phyloP scores from a whole-genome alignment of 176 grass and related monocot genomes.

The Otatea glauca region DNA sequence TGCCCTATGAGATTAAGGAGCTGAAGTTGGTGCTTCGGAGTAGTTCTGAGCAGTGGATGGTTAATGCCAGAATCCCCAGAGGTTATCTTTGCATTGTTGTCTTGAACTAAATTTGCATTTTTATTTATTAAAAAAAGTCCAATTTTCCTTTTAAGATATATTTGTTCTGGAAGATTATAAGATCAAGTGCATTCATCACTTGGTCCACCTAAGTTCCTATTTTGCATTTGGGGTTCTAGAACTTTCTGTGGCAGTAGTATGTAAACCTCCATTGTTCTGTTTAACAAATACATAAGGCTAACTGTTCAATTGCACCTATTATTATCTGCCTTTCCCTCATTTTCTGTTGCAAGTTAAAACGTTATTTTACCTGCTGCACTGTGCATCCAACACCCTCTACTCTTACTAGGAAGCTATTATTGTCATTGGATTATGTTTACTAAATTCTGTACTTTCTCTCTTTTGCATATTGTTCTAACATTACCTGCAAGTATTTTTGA shows the following conservation, averaged over 20 bases:
- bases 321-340: background rate
- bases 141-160: background rate
- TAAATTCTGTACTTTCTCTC: background rate
- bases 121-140: background rate
- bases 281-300: background rate
- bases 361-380: slow-evolving; percentile 8
- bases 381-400: background rate
- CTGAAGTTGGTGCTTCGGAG: background rate
- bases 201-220: background rate
- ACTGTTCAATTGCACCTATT: background rate
- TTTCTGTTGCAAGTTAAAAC: background rate
- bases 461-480: slow-evolving; percentile 12
- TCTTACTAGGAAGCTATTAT: background rate
- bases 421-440: background rate
- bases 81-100: background rate
- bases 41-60: background rate
- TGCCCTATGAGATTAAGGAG: background rate
- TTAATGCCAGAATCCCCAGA: background rate
- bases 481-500: background rate
- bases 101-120: slow-evolving; percentile 8
- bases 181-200: background rate
- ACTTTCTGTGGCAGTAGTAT: background rate
- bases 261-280: background rate
- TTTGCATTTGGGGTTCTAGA: background rate
- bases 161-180: slow-evolving; percentile 2